Evolutionary conservation across 768 basidiomycete species (phyloP), one percentile per base, ranked within the genome.

Genomic region (Mycena haematopus): DNA sequence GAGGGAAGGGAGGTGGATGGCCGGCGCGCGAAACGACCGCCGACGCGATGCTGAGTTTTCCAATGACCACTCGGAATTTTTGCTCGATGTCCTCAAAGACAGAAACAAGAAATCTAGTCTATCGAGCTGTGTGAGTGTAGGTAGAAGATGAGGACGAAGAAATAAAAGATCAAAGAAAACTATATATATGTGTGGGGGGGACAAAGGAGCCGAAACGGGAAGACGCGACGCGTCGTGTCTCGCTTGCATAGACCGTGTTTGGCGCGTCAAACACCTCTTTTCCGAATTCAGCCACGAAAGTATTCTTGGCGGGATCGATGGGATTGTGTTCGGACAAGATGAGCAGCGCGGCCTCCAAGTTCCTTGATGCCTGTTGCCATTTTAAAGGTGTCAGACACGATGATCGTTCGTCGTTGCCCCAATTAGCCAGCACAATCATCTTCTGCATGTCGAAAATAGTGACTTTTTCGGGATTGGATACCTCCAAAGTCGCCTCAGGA

Each of bases 101-200:
- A 45, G 44, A 45, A n/a, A 42, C 2, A 42, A n/a, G 36, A 45
- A 45, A 45, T 45, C 44, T 44, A 56, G 27, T 42, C 54, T 56
- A 56, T 40, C 52, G 52, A 54, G 52, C 52, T 54, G 17, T 38
- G 52, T 54, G 52, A 54, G 52, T 54, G 52, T 38, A 54, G 2
- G 52, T 54, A 54, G 52, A 27, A 19, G 38, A 42, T 54, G 52
- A 53, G 52, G 52, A 53, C 52, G 36, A 35, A n/a, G n/a, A n/a
- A n/a, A n/a, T n/a, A n/a, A n/a, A n/a, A n/a, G n/a, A n/a, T n/a
- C n/a, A n/a, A n/a, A n/a, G n/a, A n/a, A n/a, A n/a, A n/a, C n/a
- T n/a, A n/a, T n/a, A n/a, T n/a, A n/a, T n/a, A n/a, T n/a, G n/a
- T n/a, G n/a, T n/a, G n/a, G n/a, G n/a, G n/a, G n/a, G n/a, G n/a